Evolutionary conservation across 768 basidiomycete species (phyloP), one percentile per base, ranked within the genome.

Genomic region (Phylloporus sp.): DNA sequence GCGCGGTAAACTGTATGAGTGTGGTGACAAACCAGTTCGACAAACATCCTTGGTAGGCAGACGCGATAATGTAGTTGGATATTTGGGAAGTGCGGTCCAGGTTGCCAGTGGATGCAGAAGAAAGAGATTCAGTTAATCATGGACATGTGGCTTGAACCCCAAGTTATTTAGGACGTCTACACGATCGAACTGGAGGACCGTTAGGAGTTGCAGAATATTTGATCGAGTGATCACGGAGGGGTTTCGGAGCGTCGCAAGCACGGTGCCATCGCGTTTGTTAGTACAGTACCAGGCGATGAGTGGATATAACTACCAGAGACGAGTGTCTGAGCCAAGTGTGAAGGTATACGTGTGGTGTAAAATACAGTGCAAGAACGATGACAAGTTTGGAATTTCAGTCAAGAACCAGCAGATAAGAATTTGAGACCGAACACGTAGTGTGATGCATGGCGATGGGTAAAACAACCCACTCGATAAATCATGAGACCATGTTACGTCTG

Each of bases 111-210:
- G n/a, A n/a, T n/a, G n/a, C n/a, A n/a, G n/a, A n/a, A n/a, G n/a
- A n/a, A n/a, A n/a, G n/a, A n/a, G n/a, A n/a, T n/a, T n/a, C n/a
- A n/a, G n/a, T n/a, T n/a, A n/a, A n/a, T n/a, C n/a, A n/a, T n/a
- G n/a, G n/a, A n/a, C n/a, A n/a, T n/a, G n/a, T n/a, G n/a, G n/a
- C n/a, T n/a, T n/a, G n/a, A n/a, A n/a, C n/a, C n/a, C n/a, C n/a
- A n/a, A n/a, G n/a, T 77, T 78, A 45, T 70, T 75, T 43, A 71
- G 61, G 11, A 76, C 67, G 44, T 76, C 76, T 9, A 75, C 48
- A 20, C 71, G 56, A 4, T 65, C 65, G 55, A 75, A 76, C 10
- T 61, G 62, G 48, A 76, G 53, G 44, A 71, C 57, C 46, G n/a
- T n/a, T n/a, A 73, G 60, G 6, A 78, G 65, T 18, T 59, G 62